These are phyloP conservation scores for Fraxinus albicans DNA, from an alignment of 305 asterid species.

Conservation along the genomic window DNA sequence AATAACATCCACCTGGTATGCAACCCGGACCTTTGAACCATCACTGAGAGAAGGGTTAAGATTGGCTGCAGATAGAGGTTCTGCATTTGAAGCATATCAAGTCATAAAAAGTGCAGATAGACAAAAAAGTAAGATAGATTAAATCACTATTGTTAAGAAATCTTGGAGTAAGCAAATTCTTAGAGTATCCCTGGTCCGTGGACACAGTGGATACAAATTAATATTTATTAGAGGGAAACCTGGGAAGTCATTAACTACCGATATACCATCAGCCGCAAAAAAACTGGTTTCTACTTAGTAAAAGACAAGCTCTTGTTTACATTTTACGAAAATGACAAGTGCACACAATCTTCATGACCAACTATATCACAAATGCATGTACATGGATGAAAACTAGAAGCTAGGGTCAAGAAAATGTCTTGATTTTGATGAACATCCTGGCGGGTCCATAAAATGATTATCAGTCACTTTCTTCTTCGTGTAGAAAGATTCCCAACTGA, in stretches of 20 bases:
- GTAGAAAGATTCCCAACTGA: neutral
- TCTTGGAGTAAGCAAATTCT: neutral
- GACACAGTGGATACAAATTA: neutral
- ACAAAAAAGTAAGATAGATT: neutral
- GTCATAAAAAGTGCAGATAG: neutral
- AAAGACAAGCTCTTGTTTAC: neutral
- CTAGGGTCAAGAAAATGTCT: neutral
- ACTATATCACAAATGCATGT: constrained; percentile 1
- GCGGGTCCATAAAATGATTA: neutral
- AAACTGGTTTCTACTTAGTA: neutral
- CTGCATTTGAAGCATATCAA: constrained; percentile 37
- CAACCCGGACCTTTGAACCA: constrained; percentile 66
- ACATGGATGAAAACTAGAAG: constrained; percentile 1
- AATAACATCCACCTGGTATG: constrained; percentile 61
- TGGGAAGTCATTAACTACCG: neutral
- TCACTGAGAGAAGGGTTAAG: constrained; percentile 34
- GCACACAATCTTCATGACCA: neutral
- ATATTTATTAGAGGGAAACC: neutral
- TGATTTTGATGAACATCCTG: neutral
- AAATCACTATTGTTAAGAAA: neutral
- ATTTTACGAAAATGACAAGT: neutral
- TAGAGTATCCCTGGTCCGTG: neutral
- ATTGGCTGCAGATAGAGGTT: constrained; percentile 63
- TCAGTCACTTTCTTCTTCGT: neutral
- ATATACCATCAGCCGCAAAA: neutral